Base-by-base conservation (phyloP, 805 yeast genomes). In the Wickerhamiella lipophila region DNA sequence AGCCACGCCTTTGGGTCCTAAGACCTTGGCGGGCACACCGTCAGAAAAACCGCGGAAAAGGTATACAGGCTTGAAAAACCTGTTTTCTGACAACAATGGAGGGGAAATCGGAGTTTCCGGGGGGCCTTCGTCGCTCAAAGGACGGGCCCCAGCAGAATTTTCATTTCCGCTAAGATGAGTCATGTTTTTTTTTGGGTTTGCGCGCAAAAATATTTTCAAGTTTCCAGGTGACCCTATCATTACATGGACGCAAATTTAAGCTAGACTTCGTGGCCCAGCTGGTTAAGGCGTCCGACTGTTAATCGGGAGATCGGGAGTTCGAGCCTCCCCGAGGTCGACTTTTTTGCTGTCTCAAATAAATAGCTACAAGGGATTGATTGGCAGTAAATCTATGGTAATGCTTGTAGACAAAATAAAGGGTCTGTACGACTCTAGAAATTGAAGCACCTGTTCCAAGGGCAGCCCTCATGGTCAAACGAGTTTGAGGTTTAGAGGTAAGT, bases 231-330 rank as follows among this genome's bases (percentile, higher is more conserved):
- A n/a, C n/a, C n/a, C n/a, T n/a, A n/a, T n/a, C n/a, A n/a, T n/a
- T n/a, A n/a, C n/a, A n/a, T n/a, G n/a, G n/a, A n/a, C n/a, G n/a
- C n/a, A n/a, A n/a, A n/a, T n/a, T 23, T 8, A 23, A 23, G 26
- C 5, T 6, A 23, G 47, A 43, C 47, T 43, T 32, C 40, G 47
- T 43, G 47, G 47, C 47, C 47, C 47, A 43, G 47, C 32, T 43
- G 47, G 47, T 34, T 43, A 43, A 43, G 47, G 47, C 47, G 47
- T 43, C 30, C 47, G 47, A 43, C 47, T 43, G 47, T 43, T 43
- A 43, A 43, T 43, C 47, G 47, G 30, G 32, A 43, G 47, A 43
- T 43, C 47, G 47, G 47, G 47, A 43, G 47, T 43, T 43, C 47
- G 47, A 43, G 47, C 47, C 47, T 43, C 47, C 47, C 47, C 47